Conservation (phyloP, 2,329 filamentous ascomycete species). For the Xylaria sp. region DNA sequence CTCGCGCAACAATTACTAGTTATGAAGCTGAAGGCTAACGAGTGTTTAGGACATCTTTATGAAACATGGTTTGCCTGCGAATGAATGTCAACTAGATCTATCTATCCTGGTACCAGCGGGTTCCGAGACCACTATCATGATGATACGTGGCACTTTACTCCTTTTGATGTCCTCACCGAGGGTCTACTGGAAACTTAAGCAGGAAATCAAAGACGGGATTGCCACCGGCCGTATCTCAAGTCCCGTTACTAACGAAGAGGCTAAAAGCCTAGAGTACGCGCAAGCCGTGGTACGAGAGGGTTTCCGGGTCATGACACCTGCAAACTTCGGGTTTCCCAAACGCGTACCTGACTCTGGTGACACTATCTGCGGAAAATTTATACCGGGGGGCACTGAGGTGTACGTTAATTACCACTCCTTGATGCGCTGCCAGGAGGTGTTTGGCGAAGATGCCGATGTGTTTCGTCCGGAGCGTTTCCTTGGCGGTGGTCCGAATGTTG, state of each 20-base stretch:
- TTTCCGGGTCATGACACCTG: conserved; percentile 25
- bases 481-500: neutral
- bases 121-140: conserved; percentile 32
- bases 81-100: conserved; percentile 28
- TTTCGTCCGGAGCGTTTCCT: conserved; percentile 35
- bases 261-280: conserved; percentile 29
- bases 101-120: conserved; percentile 35
- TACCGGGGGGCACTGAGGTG: conserved; percentile 30
- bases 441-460: conserved; percentile 22
- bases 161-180: conserved; percentile 35
- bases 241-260: conserved; percentile 36
- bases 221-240: conserved; percentile 31
- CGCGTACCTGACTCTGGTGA: conserved; percentile 27
- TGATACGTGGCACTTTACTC: conserved; percentile 34
- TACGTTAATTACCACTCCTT: conserved; percentile 22
- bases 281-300: conserved; percentile 31
- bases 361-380: conserved; percentile 27
- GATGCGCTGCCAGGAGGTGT: conserved; percentile 28
- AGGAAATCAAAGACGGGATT: conserved; percentile 34
- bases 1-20: neutral
- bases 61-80: conserved; percentile 11
- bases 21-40: neutral
- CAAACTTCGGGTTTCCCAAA: conserved; percentile 32
- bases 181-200: conserved; percentile 32
- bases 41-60: conserved; percentile 20